Evolutionary conservation across 1,284 basidiomycete genomes (phyloP), one percentile per base, ranked within the genome.

Genomic region (Ustilago tritici): DNA sequence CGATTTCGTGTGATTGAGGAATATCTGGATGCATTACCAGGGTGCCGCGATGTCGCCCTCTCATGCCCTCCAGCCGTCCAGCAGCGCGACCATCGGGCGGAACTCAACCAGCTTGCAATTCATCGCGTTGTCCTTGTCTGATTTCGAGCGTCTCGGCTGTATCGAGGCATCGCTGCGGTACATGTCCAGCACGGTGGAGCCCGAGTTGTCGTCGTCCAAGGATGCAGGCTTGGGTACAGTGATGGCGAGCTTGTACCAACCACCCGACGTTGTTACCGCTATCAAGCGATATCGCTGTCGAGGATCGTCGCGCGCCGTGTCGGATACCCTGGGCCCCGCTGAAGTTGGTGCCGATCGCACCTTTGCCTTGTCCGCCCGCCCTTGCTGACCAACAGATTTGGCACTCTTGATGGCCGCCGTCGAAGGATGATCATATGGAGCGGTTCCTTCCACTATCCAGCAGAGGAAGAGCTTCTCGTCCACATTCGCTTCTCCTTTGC

Each of bases 211-310:
- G 15, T 49, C 50, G 12, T 56, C 50, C 10, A 23, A 12, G 7
- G 49, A 35, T 7, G 55, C 28, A 19, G 40, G 5, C 19, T 40
- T 23, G 6, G 70, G 63, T 46, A 63, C 12, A 8, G 56, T 49
- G n/a, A 82, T 61, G 5, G 73, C 72, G 15, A 84, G 62, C 46
- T 80, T 79, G 61, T 84, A 84, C 70, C 74, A 82, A 1, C 78
- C 78, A 2, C 82, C 82, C 6, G 80, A 82, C 4, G 81, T 81
- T 10, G 82, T 84, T 34, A 83, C 49, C 9, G 76, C 80, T 34
- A 84, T 63, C 19, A 84, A 66, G 11, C 76, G 75, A 47, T 59
- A 63, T 11, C 56, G 61, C 4, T 40, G 2, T 9, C 31, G 52
- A 17, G 34, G 4, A 19, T 50, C 28, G 19, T 17, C 4, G 28